phyloP scores from a whole-genome alignment of 1,284 basidiomycete species.

The Volvariella surrecta region DNA sequence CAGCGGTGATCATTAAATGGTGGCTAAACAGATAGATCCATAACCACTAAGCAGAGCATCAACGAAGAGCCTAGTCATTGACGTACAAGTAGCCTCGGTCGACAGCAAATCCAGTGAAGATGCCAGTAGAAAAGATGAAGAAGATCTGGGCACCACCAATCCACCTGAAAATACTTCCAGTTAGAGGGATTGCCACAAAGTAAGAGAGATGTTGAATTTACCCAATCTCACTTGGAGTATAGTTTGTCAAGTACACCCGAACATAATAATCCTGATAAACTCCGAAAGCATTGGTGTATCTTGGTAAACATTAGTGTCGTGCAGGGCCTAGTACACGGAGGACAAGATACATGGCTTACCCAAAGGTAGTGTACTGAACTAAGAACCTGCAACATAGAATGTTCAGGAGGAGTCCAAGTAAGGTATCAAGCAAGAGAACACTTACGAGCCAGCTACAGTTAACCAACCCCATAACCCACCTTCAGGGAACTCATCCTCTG shows the following conservation, averaged over 20 bases:
- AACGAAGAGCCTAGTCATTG: too few relatives aligned
- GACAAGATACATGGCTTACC: constrained; percentile 5
- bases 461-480: too few relatives aligned
- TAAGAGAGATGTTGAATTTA: constrained; percentile 1
- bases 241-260: too few relatives aligned
- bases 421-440: too few relatives aligned
- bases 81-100: constrained; percentile 12
- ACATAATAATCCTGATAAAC: constrained; percentile 12
- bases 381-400: too few relatives aligned
- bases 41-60: not conserved
- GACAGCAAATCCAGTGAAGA: constrained; percentile 10
- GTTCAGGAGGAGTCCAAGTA: too few relatives aligned
- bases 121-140: constrained; percentile 7
- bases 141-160: constrained; percentile 11
- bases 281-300: constrained; percentile 14
- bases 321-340: too few relatives aligned
- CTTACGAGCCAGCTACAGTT: too few relatives aligned
- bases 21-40: constrained; percentile 13
- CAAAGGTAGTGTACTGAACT: constrained; percentile 12
- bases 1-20: constrained; percentile 20
- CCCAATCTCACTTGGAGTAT: not conserved
- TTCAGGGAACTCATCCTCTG: too few relatives aligned
- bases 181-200: constrained; percentile 4
- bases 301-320: not conserved
- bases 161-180: constrained; percentile 8